phyloP scores from a whole-genome alignment of 768 basidiomycete genomes.

The Dentipellis sp. region DNA sequence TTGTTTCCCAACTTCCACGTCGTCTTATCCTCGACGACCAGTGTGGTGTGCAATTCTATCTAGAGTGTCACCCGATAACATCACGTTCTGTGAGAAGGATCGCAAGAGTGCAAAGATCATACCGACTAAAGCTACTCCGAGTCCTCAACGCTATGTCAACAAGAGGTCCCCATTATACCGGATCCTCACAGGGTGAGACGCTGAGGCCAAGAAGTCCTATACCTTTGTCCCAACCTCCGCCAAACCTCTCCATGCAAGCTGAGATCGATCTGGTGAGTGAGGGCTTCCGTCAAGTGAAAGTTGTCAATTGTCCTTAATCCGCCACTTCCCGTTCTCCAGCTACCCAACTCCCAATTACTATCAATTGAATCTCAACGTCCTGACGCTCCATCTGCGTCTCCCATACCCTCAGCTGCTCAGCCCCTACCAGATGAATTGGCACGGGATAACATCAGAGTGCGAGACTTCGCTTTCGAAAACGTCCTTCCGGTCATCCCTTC shows the following conservation, averaged over 20 bases:
- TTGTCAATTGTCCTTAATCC: background rate
- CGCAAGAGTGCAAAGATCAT: background rate
- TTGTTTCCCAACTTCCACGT: background rate
- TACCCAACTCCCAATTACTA: background rate
- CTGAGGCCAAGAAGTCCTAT: background rate
- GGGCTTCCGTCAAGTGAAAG: background rate
- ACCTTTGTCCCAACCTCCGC: background rate
- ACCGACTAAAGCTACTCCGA: background rate
- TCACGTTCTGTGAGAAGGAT: too few species aligned
- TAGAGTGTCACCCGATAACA: background rate
- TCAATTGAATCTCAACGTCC: too few species aligned
- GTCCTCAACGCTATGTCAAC: background rate
- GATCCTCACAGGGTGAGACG: background rate
- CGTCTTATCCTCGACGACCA: background rate
- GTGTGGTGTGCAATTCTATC: background rate
- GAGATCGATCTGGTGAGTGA: background rate
- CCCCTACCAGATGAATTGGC: slow-evolving; percentile 19
- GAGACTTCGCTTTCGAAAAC: slow-evolving; percentile 64
- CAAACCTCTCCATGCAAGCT: too few species aligned
- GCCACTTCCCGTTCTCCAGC: background rate
- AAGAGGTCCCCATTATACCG: background rate
- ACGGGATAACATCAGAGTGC: slow-evolving; percentile 31
- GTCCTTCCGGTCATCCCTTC: slow-evolving; percentile 51
- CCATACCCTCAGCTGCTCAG: background rate
- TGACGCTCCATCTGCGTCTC: too few species aligned